Evolutionary conservation across 2,329 filamentous ascomycete genomes (phyloP), one percentile per base, ranked within the genome.

Genomic region (Aspergillus sp.): DNA sequence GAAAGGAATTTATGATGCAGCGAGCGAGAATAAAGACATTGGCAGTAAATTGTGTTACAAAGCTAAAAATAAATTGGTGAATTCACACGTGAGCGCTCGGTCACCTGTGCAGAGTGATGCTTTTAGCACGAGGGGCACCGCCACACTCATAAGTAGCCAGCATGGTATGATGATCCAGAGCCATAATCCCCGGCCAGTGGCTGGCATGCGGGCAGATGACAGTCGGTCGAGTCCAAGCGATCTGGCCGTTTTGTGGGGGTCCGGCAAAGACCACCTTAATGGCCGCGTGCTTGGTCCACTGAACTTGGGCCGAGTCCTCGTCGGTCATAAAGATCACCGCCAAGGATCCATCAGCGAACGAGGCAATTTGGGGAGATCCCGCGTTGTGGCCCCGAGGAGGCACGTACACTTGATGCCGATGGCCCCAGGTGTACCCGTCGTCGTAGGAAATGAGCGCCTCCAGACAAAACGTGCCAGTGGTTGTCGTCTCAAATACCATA

Each of bases 251-350:
- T 9, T 64, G 55, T 36, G 78, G 63, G 0, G 74, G 71, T 1
- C 63, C 67, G 0, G 71, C 71, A 60, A 78, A 80, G 0, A 78
- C 71, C 3, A 73, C 73, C 67, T 81, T 81, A 56, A 80, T 71
- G 2, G 69, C 69, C 0, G 79, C 77, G 39, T 76, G 73, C 26
- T 68, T 60, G 0, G 76, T 75, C 79, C 79, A 81, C 12, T 68
- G 62, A 11, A 72, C 70, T 53, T 67, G 55, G 0, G 61, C 57
- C 1, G 70, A 64, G 49, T 80, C 77, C 68, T 81, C 78, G 57
- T 81, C 79, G 4, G 77, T 79, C 80, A 81, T 81, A 64, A 81
- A 81, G 11, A 81, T 75, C 0, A 78, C 77, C 2, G 74, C 79
- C 62, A 81, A 42, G 22, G 71, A 74, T 3, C 74, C 75, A 51